These are phyloP conservation scores for Neofusicoccum ribis DNA, from an alignment of 2,329 filamentous ascomycete genomes.

Conservation along the genomic window DNA sequence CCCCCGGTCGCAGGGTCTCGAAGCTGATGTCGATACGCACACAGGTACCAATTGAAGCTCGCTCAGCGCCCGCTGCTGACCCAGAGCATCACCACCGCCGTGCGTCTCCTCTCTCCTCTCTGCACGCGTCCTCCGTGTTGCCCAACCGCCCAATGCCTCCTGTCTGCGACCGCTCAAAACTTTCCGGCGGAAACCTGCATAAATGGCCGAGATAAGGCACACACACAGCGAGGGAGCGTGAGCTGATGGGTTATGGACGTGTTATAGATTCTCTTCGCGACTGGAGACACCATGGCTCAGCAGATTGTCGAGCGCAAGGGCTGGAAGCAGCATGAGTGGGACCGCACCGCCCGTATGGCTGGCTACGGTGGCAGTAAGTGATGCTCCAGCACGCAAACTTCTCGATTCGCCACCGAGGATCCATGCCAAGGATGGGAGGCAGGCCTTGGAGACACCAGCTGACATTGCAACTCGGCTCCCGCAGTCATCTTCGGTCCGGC, in stretches of 20 bases:
- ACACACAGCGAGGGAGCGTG: not conserved
- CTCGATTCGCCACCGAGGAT: conserved; percentile 3
- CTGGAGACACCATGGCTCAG: conserved; percentile 88
- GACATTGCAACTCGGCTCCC: conserved; percentile 17
- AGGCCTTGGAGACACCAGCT: conserved; percentile 14
- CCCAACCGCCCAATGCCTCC: not conserved
- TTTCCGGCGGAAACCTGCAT: conserved; percentile 4
- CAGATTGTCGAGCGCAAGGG: conserved; percentile 85
- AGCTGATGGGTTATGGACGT: conserved; percentile 6
- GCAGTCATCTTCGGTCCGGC: conserved; percentile 81
- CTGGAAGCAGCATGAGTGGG: conserved; percentile 68
- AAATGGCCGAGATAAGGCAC: conserved; percentile 7
- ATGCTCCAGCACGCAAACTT: conserved; percentile 31
- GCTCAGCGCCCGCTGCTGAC: conserved; percentile 82
- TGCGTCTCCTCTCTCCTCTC: conserved; percentile 29
- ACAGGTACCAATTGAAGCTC: conserved; percentile 82
- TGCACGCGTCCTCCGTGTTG: not conserved
- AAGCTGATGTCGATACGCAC: conserved; percentile 15
- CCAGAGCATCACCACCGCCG: conserved; percentile 83
- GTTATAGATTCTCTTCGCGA: conserved; percentile 75
- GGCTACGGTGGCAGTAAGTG: conserved; percentile 70
- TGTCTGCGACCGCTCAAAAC: not conserved
- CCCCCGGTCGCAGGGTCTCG: conserved; percentile 23
- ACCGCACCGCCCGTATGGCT: conserved; percentile 75
- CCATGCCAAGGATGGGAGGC: not conserved